Evolutionary conservation across 306 rosid genomes (phyloP).

Genomic region (Herpetospermum pedunculosum): DNA sequence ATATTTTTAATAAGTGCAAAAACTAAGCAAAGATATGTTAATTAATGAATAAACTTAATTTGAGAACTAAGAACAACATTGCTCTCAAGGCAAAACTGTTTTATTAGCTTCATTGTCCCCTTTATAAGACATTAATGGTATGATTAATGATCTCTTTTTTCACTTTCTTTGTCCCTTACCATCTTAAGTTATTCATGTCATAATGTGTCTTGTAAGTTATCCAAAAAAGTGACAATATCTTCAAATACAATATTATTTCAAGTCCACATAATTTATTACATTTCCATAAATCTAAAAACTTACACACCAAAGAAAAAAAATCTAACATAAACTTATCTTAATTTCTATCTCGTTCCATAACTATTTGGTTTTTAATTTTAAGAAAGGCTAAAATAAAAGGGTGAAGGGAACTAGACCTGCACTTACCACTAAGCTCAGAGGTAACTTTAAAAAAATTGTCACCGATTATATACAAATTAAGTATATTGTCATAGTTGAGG

Average conservation of each 20-base stretch:
- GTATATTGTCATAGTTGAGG: too few relatives aligned
- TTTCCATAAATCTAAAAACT: too few relatives aligned
- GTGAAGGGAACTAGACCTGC: too few relatives aligned
- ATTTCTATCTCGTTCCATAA: too few relatives aligned
- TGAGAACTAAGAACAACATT: neutral
- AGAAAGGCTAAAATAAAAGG: too few relatives aligned
- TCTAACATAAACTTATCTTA: neutral
- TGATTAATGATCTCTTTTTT: neutral
- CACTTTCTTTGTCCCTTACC: neutral
- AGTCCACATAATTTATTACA: neutral
- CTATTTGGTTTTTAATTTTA: too few relatives aligned
- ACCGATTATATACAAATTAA: too few relatives aligned
- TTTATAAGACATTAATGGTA: neutral
- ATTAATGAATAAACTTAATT: neutral
- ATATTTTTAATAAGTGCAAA: neutral
- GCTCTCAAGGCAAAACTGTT: neutral
- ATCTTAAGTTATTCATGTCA: neutral
- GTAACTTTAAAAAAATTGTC: too few relatives aligned
- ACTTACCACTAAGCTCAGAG: too few relatives aligned
- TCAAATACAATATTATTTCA: neutral
- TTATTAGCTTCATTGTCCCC: neutral
- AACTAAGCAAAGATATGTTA: neutral
- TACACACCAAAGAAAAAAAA: neutral
- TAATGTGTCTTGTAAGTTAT: neutral
- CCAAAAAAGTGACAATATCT: neutral